phyloP scores from a whole-genome alignment of 768 basidiomycete genomes.

The Amyloporia xantha region DNA sequence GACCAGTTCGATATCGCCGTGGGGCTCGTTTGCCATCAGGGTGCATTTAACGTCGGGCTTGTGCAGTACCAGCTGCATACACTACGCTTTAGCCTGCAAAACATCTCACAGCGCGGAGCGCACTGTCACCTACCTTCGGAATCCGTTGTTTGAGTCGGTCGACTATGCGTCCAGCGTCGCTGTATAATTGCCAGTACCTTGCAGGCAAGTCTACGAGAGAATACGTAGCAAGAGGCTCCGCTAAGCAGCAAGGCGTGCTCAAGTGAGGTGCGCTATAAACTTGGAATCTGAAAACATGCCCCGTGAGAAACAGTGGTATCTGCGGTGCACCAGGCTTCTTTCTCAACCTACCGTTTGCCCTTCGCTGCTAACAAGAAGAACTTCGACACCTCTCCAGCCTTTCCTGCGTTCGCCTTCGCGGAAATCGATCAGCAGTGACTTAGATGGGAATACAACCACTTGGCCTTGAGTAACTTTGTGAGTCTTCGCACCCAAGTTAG shows the following conservation, averaged over 20 bases:
- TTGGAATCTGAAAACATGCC: conserved; percentile 28
- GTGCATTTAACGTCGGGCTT: conserved; percentile 35
- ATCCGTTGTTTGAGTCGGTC: conserved; percentile 45
- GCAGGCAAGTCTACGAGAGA: conserved; percentile 32
- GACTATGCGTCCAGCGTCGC: conserved; percentile 37
- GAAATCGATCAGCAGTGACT: conserved; percentile 46
- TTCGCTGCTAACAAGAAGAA: conserved; percentile 36
- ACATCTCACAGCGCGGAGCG: neutral
- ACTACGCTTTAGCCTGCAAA: neutral
- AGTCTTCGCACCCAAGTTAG: conserved; percentile 23
- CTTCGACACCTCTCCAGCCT: conserved; percentile 39
- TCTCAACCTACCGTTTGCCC: conserved; percentile 30
- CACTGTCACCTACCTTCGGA: conserved; percentile 36
- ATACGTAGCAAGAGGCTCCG: conserved; percentile 34
- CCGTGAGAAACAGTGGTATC: neutral
- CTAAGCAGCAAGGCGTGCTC: conserved; percentile 42
- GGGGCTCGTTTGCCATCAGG: conserved; percentile 46
- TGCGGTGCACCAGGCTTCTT: neutral
- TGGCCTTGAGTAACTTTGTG: conserved; percentile 44
- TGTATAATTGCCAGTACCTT: conserved; percentile 39
- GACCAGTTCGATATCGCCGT: conserved; percentile 41
- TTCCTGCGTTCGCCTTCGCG: conserved; percentile 46
- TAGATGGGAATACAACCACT: conserved; percentile 44
- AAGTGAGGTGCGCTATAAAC: conserved; percentile 44
- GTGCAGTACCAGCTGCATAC: conserved; percentile 37